Evolutionary conservation across 805 yeast species (phyloP), one percentile per base, ranked within the genome.

Genomic region (Schwanniomyces yamadae): DNA sequence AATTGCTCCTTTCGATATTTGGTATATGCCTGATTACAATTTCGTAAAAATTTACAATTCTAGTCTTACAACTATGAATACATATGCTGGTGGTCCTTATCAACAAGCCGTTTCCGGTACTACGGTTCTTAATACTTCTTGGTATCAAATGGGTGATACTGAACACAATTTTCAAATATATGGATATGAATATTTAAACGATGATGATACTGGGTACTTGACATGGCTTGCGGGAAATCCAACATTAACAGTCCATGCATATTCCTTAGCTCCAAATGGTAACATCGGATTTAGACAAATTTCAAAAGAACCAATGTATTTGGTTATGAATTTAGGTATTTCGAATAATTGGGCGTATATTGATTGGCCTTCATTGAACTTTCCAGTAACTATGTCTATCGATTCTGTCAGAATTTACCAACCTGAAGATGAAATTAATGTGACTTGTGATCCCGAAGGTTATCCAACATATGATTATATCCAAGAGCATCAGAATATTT

Each of bases 1-100:
- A 68, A 66, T 87, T 44, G 96, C 96, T n/a, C 97, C 98, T 6
- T 79, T 80, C 55, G 98, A 90, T 61, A 80, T 89, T 43, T 90
- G 96, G 96, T 90, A 86, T 55, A 73, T 76, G 54, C 95, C 96
- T 3, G 95, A 90, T 61, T 88, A 88, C 61, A 76, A 79, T 45
- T 89, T 73, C 52, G 55, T 88, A 37, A 88, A 80, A 54, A 67
- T 90, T 42, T 67, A 84, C 60, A 87, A 90, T 63, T 44, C 49
- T 15, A 63, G 83, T 0, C 65, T 82, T 25, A 84, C 96, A 1
- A 56, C 80, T n/a, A 84, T 88, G 88, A 90, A 90, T 59, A 72
- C 86, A 1, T 89, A 86, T 60, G 71, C 84, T 14, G 98, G 97
- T 41, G 96, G 96, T 29, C 95, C 96, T 1, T 78, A 73, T 61